Evolutionary conservation across 257 asterid genomes (phyloP), one percentile per base, ranked within the genome.

Genomic region (Solanum pennellii): DNA sequence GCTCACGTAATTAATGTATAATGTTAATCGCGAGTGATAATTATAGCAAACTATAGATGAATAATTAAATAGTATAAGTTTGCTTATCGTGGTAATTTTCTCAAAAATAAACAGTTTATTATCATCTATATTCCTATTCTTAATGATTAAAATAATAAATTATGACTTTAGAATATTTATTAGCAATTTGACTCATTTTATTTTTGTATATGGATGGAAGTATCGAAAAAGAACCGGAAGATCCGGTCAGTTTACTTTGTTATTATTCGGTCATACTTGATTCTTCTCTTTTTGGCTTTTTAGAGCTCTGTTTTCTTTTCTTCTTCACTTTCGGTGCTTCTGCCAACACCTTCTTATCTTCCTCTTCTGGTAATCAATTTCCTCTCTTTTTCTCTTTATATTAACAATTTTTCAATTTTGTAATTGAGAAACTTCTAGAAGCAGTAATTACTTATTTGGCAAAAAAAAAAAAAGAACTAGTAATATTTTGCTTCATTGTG

Each of bases 261-360:
- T 20, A 21, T 33, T 76, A 74, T 71, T 85, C 71, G 83, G 89
- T 85, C 73, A 68, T 71, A 66, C 91, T 87, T 85, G 62, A 52
- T 71, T 90, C 37, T 87, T 86, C 45, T 87, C 45, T 12, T 83
- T 14, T 86, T 83, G 77, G 37, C 71, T 39, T 49, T 71, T 16
- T 2, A 52, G 60, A 85, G 41, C 84, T 88, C 45, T 85, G 74
- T 82, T 86, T 91, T 45, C 84, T 86, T 88, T 49, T 44, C 84
- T 87, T 87, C 84, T 86, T 88, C 60, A 52, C 84, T 87, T 87
- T 41, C 69, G 72, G 83, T 92, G 60, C 60, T 52, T 91, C 91
- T 92, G 87, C 93, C 95, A 89, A 93, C 90, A 92, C 87, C 88
- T 87, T 90, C 91, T 91, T 90, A 90, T 92, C 95, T 89, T 88